phyloP scores from a whole-genome alignment of 371 early-diverging fungal genomes.

The Basidiobolus meristosporus region DNA sequence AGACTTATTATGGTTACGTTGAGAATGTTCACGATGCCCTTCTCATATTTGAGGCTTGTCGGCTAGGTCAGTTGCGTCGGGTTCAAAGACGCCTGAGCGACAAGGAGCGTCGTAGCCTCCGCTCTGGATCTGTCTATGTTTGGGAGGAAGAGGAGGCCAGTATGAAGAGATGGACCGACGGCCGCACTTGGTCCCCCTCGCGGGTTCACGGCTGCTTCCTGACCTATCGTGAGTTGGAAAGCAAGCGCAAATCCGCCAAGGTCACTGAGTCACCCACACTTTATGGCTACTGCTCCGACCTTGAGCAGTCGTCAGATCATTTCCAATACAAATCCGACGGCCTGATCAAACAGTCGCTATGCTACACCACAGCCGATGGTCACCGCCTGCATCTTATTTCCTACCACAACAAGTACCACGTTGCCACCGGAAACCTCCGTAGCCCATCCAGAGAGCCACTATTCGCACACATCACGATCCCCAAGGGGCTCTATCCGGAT shows the following conservation, averaged over 20 bases:
- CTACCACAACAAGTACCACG: constrained; percentile 63
- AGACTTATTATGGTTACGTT: constrained; percentile 48
- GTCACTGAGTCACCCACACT: neutral
- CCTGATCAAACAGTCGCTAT: constrained; percentile 69
- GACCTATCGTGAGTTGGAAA: constrained; percentile 53
- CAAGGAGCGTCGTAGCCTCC: constrained; percentile 43
- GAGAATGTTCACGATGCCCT: constrained; percentile 55
- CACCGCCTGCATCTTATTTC: constrained; percentile 62
- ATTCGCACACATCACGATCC: constrained; percentile 16
- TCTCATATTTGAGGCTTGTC: constrained; percentile 57
- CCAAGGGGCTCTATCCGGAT: constrained; percentile 30
- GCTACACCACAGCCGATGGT: constrained; percentile 48
- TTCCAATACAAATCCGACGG: constrained; percentile 15
- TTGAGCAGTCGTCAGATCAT: too few relatives aligned
- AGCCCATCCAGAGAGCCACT: constrained; percentile 23
- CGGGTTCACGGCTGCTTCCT: constrained; percentile 54
- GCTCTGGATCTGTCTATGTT: constrained; percentile 56
- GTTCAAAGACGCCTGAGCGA: constrained; percentile 49
- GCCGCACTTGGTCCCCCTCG: constrained; percentile 65
- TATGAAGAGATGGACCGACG: constrained; percentile 83
- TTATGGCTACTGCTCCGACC: too few relatives aligned
- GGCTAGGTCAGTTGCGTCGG: constrained; percentile 29
- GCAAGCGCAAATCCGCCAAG: constrained; percentile 12
- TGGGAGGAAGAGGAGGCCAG: constrained; percentile 66
- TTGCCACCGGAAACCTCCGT: constrained; percentile 19